Evolutionary conservation across 345 rosid species (phyloP).

Genomic region (Euphorbia lathyris): DNA sequence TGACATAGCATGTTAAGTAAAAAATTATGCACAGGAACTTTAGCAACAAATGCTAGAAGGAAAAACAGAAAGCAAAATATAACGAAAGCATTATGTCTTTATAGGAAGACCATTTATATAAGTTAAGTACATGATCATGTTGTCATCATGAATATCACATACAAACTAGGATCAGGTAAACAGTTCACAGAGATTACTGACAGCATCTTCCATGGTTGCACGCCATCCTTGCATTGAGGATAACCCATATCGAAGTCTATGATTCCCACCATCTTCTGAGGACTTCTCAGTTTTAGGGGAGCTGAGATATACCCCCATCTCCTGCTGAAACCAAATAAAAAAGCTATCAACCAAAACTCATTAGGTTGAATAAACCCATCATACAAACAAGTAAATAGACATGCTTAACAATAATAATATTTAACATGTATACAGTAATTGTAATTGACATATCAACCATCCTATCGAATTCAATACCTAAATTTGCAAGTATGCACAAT

Average conservation of each 20-base stretch:
- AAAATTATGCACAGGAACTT: background rate
- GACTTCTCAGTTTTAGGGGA: constrained; percentile 85
- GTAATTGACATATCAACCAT: background rate
- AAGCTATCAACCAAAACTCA: background rate
- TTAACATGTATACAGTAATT: too few relatives aligned
- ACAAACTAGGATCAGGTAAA: background rate
- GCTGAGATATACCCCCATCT: constrained; percentile 93
- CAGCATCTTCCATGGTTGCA: constrained; percentile 97
- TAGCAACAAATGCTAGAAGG: background rate
- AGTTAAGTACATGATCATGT: background rate
- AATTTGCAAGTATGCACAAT: background rate
- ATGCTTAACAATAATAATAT: background rate
- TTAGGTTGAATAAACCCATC: background rate
- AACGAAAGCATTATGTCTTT: background rate
- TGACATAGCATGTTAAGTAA: background rate
- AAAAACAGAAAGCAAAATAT: background rate
- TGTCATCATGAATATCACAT: background rate
- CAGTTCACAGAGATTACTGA: constrained; percentile 36
- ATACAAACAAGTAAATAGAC: background rate
- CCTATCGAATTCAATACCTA: too few relatives aligned
- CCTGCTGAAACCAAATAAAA: constrained; percentile 6
- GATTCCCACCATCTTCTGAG: constrained; percentile 82
- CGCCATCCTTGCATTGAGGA: constrained; percentile 99
- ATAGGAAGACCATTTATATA: background rate
- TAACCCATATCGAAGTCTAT: constrained; percentile 70